Evolutionary conservation across 2,329 filamentous ascomycete species (phyloP).

Genomic region (Eutypella sp.): DNA sequence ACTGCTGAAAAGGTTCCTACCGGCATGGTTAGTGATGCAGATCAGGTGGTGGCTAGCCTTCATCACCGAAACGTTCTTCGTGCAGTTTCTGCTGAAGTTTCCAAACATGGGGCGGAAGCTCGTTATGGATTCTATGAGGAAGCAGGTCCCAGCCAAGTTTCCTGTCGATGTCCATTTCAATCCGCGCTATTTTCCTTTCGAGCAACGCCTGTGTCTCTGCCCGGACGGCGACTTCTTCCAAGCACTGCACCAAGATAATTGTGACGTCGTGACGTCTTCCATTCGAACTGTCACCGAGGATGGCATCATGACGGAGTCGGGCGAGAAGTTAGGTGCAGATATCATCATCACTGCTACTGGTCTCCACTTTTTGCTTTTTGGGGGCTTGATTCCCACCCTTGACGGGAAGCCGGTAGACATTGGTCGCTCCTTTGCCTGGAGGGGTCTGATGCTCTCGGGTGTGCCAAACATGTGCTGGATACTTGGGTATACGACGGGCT

Average conservation of each 20-base stretch:
- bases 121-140: slow-evolving; percentile 36
- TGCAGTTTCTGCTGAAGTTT: slow-evolving; percentile 42
- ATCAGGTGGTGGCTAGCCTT: slow-evolving; percentile 42
- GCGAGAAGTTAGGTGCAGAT: slow-evolving; percentile 46
- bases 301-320: slow-evolving; percentile 37
- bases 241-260: slow-evolving; percentile 34
- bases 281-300: slow-evolving; percentile 39
- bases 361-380: slow-evolving; percentile 50
- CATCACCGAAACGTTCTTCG: slow-evolving; percentile 31
- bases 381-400: slow-evolving; percentile 43
- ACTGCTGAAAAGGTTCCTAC: slow-evolving; percentile 36
- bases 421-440: slow-evolving; percentile 47
- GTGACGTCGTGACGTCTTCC: slow-evolving; percentile 37
- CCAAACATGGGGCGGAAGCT: slow-evolving; percentile 40
- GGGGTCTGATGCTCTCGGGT: slow-evolving; percentile 24
- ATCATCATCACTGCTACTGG: slow-evolving; percentile 63
- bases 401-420: slow-evolving; percentile 43
- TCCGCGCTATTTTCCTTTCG: slow-evolving; percentile 53
- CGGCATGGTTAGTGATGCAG: slow-evolving; percentile 36
- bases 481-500: background rate
- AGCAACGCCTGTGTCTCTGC: slow-evolving; percentile 63
- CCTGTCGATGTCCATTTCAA: slow-evolving; percentile 48
- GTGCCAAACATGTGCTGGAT: background rate
- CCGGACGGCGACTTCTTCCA: slow-evolving; percentile 40
- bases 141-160: slow-evolving; percentile 43